Evolutionary conservation across 2,329 filamentous ascomycete species (phyloP).

Genomic region (Claviceps capensis): DNA sequence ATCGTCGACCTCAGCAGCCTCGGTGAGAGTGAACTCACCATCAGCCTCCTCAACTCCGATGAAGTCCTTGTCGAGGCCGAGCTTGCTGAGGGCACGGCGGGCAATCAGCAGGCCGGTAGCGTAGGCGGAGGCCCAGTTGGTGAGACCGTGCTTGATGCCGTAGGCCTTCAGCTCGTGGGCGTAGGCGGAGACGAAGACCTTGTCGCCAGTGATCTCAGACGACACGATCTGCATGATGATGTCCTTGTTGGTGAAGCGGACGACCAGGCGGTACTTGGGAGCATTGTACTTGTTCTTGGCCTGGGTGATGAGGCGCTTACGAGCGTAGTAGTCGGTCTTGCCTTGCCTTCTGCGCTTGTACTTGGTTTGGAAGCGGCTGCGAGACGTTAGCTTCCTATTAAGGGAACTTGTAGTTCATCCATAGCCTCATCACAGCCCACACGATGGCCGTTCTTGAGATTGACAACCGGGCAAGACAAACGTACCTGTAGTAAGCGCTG

Average conservation of each 20-base stretch:
- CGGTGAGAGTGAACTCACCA: conserved; percentile 91
- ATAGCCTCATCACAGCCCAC: not conserved
- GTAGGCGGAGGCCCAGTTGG: conserved; percentile 99
- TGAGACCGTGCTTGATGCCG: conserved; percentile 95
- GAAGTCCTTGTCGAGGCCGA: conserved; percentile 87
- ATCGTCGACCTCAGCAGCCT: conserved; percentile 82
- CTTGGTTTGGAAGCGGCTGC: conserved; percentile 97
- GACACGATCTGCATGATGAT: conserved; percentile 96
- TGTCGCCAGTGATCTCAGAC: conserved; percentile 95
- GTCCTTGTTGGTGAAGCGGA: conserved; percentile 99
- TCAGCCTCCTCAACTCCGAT: conserved; percentile 91
- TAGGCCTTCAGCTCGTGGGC: conserved; percentile 96
- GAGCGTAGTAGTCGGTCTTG: conserved; percentile 99
- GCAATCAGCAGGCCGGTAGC: conserved; percentile 92
- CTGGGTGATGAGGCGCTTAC: conserved; percentile 98
- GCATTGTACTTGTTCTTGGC: conserved; percentile 99
- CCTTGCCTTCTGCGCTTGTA: conserved; percentile 92
- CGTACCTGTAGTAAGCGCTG: conserved; percentile 92
- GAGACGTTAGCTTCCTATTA: conserved; percentile 21
- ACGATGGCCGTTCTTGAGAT: not conserved
- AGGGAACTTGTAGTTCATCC: not conserved
- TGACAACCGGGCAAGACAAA: not conserved
- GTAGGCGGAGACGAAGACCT: conserved; percentile 88
- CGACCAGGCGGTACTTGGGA: conserved; percentile 98
- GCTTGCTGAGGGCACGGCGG: conserved; percentile 93